Evolutionary conservation across 2,329 filamentous ascomycete genomes (phyloP), one percentile per base, ranked within the genome.

Genomic region (Colletotrichum ledebouriae): DNA sequence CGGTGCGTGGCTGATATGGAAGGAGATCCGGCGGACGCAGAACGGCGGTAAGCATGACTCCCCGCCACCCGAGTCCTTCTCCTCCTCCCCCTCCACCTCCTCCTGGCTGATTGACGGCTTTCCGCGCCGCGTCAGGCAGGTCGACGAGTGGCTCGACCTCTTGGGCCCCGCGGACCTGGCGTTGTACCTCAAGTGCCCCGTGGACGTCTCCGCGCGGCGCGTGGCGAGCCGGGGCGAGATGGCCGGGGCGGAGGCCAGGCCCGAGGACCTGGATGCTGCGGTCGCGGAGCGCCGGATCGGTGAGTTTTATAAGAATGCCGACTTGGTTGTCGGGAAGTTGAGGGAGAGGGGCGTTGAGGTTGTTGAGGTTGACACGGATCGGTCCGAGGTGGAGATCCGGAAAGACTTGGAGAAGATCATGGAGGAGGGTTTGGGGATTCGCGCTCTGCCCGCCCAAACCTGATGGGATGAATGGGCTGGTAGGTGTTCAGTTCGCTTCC

Each of bases 51-150:
- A 25, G 25, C 25, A 4, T 9, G 29, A 29, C 6, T 29, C 29
- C 25, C 1, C 4, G 3, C 4, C 25, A 6, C 25, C 25, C 25
- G 25, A 29, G 25, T 29, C 29, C 29, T 29, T 6, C 29, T 29
- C 29, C 9, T 29, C 29, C 29, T 6, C 6, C 6, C 2, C 29
- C 29, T 29, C 25, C 2, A 6, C 29, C 29, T 29, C 6, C 13
- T 29, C 39, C 7, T 57, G 55, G 55, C 55, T 57, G 9, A 22
- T 57, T 1, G 55, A 57, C 39, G 55, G 55, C 13, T 57, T 57
- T 4, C 55, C 55, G 6, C 55, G 55, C 22, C 22, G 55, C 12
- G 37, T 25, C 6, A 39, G 33, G 39, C 55, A 57, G 55, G 22
- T 57, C 15, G 20, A 17, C 4, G 37, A 57, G 3, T 57, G 55